Base-by-base conservation (phyloP, 805 yeast genomes). In the Barnettozyma californica region DNA sequence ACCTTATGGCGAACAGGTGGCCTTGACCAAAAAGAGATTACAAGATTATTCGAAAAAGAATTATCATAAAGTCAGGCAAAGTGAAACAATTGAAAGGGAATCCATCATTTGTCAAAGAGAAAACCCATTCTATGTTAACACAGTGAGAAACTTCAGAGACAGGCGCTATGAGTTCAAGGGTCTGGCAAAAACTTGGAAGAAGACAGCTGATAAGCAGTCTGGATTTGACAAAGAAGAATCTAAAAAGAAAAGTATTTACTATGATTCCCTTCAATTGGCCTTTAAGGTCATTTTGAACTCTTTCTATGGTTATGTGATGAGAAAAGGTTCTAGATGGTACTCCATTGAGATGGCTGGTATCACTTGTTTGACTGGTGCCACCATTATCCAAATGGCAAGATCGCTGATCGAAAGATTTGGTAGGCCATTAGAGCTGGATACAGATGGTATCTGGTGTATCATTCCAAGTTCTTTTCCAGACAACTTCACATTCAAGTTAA, bases 311-410 rank as follows among this genome's bases (percentile, higher is more conserved):
- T 94, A 94, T 61, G 99, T 94, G 13, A 94, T 94, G 99, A 80
- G 99, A 68, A 94, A 94, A 61, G 99, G 99, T 36, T 94, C 99
- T 0, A 77, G 99, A 51, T 94, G 99, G 99, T 94, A 91, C 61
- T 94, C 99, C 0, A 90, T 94, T 94, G 99, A 94, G 66, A 94
- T 95, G 99, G 99, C 99, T 0, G 99, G 99, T 53, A 94, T 94
- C 18, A 94, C 99, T 0, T 95, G 99, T 75, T 74, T 91, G 43
- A 94, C 99, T 0, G 99, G 99, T 46, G 97, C 99, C 0, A 89
- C 96, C 0, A 94, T 94, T 58, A 94, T 94, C 71, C 98, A 95
- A 68, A 87, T 92, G 94, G 99, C 99, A 0, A 75, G 98, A 53
- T 70, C 85, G 1, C 70, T 94, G 50, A 97, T 94, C 13, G 98